Conservation (phyloP, 2,329 filamentous ascomycete genomes). For the Cercospora brassicicola region DNA sequence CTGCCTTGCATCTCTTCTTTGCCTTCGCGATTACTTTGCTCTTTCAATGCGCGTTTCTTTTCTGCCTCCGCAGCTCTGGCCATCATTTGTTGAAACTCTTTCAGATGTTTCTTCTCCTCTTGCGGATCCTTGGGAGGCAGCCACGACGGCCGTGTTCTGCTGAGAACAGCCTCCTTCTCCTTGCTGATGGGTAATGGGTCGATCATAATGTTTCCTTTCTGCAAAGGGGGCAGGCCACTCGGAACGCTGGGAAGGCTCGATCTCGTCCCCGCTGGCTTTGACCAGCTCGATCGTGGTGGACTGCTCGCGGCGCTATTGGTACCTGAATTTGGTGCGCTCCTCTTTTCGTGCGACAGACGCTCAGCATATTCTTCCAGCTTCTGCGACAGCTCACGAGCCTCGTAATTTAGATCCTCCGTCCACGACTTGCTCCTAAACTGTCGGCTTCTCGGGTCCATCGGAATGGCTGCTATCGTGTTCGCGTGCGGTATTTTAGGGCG, state of each 20-base stretch:
- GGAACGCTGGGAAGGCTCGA: slow-evolving; percentile 47
- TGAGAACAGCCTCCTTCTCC: slow-evolving; percentile 81
- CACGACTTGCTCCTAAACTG: slow-evolving; percentile 64
- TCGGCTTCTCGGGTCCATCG: slow-evolving; percentile 29
- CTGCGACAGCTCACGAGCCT: slow-evolving; percentile 73
- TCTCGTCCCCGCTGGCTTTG: slow-evolving; percentile 27
- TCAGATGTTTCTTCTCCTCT: slow-evolving; percentile 86
- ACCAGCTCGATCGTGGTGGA: slow-evolving; percentile 32
- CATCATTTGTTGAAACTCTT: slow-evolving; percentile 84
- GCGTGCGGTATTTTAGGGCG: slow-evolving; percentile 36
- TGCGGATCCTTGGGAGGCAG: slow-evolving; percentile 82
- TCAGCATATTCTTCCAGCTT: slow-evolving; percentile 78
- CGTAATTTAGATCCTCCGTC: slow-evolving; percentile 69
- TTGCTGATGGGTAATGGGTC: slow-evolving; percentile 81
- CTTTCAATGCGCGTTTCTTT: slow-evolving; percentile 51
- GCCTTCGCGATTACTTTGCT: slow-evolving; percentile 54
- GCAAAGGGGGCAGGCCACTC: slow-evolving; percentile 52
- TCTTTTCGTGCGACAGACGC: slow-evolving; percentile 48
- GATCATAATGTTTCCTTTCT: slow-evolving; percentile 76
- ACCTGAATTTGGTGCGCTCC: slow-evolving; percentile 32
- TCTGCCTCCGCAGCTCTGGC: slow-evolving; percentile 59
- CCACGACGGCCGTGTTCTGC: slow-evolving; percentile 76
- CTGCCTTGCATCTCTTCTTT: slow-evolving; percentile 54
- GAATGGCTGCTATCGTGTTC: slow-evolving; percentile 33
- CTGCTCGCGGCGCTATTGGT: slow-evolving; percentile 39